phyloP scores from a whole-genome alignment of 805 yeast genomes.

The Lipomyces kockii region DNA sequence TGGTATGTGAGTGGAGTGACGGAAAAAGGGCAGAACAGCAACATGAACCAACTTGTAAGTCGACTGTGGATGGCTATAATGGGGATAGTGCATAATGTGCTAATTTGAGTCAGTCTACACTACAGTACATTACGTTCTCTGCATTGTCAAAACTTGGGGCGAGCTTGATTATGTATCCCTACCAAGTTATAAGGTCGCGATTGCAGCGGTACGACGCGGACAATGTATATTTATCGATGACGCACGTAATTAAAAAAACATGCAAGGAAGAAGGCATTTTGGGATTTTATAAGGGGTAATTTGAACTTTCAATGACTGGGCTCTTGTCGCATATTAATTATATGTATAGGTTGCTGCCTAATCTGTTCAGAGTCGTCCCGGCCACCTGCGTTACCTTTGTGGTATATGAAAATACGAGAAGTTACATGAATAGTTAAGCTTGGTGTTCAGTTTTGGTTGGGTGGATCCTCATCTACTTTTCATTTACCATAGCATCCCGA shows the following conservation, averaged over 20 bases:
- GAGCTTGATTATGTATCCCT: constrained; percentile 74
- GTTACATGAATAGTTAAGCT: constrained; percentile 4
- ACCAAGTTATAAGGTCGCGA: constrained; percentile 78
- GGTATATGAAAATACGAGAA: constrained; percentile 63
- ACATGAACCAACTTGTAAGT: constrained; percentile 1
- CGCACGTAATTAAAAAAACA: constrained; percentile 49
- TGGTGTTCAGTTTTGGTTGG: not conserved
- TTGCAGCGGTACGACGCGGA: constrained; percentile 59
- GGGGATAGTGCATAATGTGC: not conserved
- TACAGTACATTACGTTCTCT: constrained; percentile 68
- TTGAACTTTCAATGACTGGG: not conserved
- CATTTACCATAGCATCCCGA: too few relatives aligned
- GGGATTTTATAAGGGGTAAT: constrained; percentile 79
- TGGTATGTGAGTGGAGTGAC: constrained; percentile 3
- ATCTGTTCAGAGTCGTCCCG: constrained; percentile 81
- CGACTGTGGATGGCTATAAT: not conserved
- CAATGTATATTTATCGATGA: constrained; percentile 42
- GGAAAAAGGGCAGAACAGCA: not conserved
- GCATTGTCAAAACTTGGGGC: constrained; percentile 71
- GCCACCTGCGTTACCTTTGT: constrained; percentile 90
- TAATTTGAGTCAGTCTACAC: constrained; percentile 44
- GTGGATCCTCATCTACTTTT: too few relatives aligned
- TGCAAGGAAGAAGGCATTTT: constrained; percentile 57
- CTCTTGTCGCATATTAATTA: not conserved
- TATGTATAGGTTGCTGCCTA: constrained; percentile 57